Conservation (phyloP, 2,329 filamentous ascomycete genomes). For the Coniochaeta hoffmannii region DNA sequence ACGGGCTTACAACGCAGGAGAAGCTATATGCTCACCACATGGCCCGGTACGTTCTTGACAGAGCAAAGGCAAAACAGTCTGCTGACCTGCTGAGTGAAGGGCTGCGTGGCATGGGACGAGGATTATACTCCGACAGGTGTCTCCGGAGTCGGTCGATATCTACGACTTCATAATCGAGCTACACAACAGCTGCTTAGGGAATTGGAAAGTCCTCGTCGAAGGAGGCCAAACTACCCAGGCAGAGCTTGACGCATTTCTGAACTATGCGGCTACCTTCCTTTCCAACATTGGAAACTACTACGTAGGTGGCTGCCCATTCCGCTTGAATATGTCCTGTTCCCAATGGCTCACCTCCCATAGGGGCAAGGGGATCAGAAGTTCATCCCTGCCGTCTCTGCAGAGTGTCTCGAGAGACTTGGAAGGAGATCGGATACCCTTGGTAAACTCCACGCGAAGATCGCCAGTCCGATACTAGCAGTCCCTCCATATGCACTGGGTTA, state of each 20-base stretch:
- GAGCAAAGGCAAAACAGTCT: too few relatives aligned
- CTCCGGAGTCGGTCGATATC: slow-evolving; percentile 47
- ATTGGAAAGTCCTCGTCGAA: slow-evolving; percentile 39
- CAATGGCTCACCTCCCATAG: slow-evolving; percentile 13
- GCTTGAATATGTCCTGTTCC: too few relatives aligned
- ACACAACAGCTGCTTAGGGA: slow-evolving; percentile 37
- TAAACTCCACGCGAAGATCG: slow-evolving; percentile 31
- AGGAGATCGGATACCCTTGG: slow-evolving; percentile 11
- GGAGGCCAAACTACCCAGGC: slow-evolving; percentile 23
- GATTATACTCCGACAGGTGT: slow-evolving; percentile 51
- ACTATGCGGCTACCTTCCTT: slow-evolving; percentile 50
- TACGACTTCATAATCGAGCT: slow-evolving; percentile 53
- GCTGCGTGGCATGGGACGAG: slow-evolving; percentile 48
- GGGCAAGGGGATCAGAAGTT: slow-evolving; percentile 55
- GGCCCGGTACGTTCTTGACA: too few relatives aligned
- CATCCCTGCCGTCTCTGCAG: slow-evolving; percentile 37
- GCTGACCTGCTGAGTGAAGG: too few relatives aligned
- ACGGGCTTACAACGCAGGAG: too few relatives aligned
- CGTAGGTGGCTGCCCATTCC: slow-evolving; percentile 13
- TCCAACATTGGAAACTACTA: slow-evolving; percentile 56
- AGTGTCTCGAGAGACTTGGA: slow-evolving; percentile 34
- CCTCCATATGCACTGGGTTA: slow-evolving; percentile 49
- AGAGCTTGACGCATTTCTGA: slow-evolving; percentile 40
- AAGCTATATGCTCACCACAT: too few relatives aligned
- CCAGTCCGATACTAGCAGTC: slow-evolving; percentile 37